Evolutionary conservation across 306 rosid genomes (phyloP).

Genomic region (Sindora glabra): DNA sequence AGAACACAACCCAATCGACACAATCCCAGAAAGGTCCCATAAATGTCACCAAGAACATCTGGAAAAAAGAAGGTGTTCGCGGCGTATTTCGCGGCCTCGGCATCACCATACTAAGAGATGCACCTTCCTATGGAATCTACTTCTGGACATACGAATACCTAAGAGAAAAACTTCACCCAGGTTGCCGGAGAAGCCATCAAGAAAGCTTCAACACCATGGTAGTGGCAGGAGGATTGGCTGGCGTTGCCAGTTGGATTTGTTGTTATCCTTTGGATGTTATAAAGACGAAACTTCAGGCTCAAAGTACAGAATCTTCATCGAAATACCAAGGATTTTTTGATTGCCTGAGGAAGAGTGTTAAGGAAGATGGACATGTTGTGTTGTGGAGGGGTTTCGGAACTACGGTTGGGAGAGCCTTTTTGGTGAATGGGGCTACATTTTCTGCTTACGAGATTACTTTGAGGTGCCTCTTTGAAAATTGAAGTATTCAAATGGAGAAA

Average conservation of each 20-base stretch:
- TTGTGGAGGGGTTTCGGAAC: conserved; percentile 75
- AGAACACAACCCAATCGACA: conserved; percentile 12
- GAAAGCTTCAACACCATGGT: conserved; percentile 65
- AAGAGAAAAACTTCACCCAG: conserved; percentile 73
- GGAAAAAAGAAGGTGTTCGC: conserved; percentile 45
- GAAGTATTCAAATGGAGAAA: conserved; percentile 16
- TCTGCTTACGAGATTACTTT: conserved; percentile 69
- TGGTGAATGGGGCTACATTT: conserved; percentile 76
- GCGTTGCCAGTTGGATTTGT: conserved; percentile 71
- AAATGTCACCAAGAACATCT: conserved; percentile 36
- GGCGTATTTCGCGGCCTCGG: conserved; percentile 62
- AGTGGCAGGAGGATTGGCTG: conserved; percentile 74
- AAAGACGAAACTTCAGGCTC: conserved; percentile 77
- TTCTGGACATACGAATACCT: conserved; percentile 65
- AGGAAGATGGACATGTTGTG: conserved; percentile 46
- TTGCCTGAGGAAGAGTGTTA: conserved; percentile 46
- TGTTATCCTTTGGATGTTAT: conserved; percentile 72
- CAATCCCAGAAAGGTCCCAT: conserved; percentile 36
- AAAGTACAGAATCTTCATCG: conserved; percentile 29
- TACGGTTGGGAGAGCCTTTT: conserved; percentile 64
- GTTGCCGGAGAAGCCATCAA: conserved; percentile 45
- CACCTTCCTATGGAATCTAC: conserved; percentile 58
- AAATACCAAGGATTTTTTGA: conserved; percentile 56
- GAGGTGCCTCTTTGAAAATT: conserved; percentile 38
- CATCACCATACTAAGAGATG: conserved; percentile 67